Base-by-base conservation (phyloP, 2,329 filamentous ascomycete genomes). In the Arthrinium phaeospermum region DNA sequence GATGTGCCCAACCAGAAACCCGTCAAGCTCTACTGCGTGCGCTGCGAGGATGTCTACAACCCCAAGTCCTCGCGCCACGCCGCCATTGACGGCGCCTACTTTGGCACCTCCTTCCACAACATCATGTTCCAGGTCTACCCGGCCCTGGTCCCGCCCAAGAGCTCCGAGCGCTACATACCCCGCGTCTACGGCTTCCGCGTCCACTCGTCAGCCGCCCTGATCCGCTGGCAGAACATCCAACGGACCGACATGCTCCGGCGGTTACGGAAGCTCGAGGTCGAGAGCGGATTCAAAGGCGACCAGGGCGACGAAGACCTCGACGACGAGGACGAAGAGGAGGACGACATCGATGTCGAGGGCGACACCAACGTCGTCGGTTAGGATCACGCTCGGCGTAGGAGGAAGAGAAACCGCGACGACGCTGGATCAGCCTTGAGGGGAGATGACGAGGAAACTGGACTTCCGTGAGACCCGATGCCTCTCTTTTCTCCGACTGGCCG, bases 81-180 rank as follows among this genome's bases (percentile, higher is more conserved):
- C 69, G 90, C 93, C 73, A 98, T 99, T 79, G 96, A 99, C 81
- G 96, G 96, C 75, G 96, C 96, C 75, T 99, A 98, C 88, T 99
- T 99, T 78, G 96, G 96, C 77, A 95, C 96, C 68, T 97, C 94
- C 3, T 99, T 99, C 87, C 96, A 98, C 88, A 98, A 98, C 85
- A 98, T 99, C 83, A 91, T 99, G 74, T 98, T 99, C 87, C 96
- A 99, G 83, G 96, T 99, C 71, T 98, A 98, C 82, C 96, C 96
- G 7, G 91, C 93, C 34, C 88, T 99, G 77, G 91, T 97, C 70
- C 96, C 96, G 3, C 87, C 91, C 76, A 99, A 98, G 88, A 94
- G 91, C 77, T 87, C 91, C 74, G 91, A 94, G 75, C 91, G 96
- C 76, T 98, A 98, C 83, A 90, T 96, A 72, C 96, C 96, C 34